Percentiles rank a stretch among this genome's conserved stretches.
Evolutionary conservation across 495 filamentous ascomycete species (phyloP).

Genomic region (Hypoxylon perforatum): DNA sequence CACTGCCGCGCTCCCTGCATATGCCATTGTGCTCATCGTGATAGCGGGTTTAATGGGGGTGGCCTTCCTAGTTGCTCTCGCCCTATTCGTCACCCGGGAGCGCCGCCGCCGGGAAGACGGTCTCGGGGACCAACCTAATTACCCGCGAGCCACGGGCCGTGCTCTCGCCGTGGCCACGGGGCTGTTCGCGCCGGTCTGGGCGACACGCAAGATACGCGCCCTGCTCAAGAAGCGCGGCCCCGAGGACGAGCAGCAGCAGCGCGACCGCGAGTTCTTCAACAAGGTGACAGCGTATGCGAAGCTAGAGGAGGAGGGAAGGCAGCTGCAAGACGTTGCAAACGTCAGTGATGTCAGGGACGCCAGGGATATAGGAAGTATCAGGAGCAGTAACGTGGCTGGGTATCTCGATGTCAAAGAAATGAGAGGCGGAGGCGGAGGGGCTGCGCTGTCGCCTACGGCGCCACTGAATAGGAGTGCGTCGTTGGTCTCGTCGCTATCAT

Average conservation of each 20-base stretch:
- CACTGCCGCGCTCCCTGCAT: too few species aligned
- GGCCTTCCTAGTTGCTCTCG: constrained; percentile 5
- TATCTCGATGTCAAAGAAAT: too few species aligned
- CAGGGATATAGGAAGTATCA: not conserved
- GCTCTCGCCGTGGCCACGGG: constrained; percentile 7
- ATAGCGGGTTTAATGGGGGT: constrained; percentile 2
- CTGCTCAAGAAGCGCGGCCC: not conserved
- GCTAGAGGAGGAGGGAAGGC: not conserved
- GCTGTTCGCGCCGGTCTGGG: constrained; percentile 11
- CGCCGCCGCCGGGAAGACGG: constrained; percentile 2
- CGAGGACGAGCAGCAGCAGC: not conserved
- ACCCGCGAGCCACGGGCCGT: not conserved
- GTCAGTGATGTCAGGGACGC: not conserved
- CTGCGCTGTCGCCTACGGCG: not conserved
- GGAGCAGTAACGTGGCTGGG: not conserved
- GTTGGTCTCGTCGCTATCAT: constrained; percentile 26
- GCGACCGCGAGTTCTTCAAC: not conserved
- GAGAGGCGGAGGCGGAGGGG: too few species aligned
- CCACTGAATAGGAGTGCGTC: constrained; percentile 7
- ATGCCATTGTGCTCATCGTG: constrained; percentile 15
- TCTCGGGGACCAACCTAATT: not conserved
- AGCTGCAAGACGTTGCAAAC: not conserved
- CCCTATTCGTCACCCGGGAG: not conserved
- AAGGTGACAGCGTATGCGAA: constrained; percentile 8
- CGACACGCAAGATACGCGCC: not conserved